Conservation (phyloP, 306 rosid genomes). For the Chamaecrista fasciculata region DNA sequence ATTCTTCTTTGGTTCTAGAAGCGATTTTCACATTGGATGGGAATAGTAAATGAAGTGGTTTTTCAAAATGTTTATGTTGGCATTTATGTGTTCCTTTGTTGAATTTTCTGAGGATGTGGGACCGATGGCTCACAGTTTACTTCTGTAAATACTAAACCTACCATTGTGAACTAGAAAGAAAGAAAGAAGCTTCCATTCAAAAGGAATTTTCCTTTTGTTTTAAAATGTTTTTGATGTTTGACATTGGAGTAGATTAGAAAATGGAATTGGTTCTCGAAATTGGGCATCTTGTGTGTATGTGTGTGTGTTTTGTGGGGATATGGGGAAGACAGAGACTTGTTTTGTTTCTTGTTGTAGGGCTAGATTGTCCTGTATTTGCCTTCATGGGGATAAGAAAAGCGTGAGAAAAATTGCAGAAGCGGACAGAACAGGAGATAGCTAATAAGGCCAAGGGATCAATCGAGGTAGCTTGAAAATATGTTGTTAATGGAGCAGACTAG, state of each 20-base stretch:
- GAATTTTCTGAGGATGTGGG: background rate
- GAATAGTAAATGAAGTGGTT: conserved; percentile 23
- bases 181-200: background rate
- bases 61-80: background rate
- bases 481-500: background rate
- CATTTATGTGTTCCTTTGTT: background rate
- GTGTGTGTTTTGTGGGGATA: conserved; percentile 36
- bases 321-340: conserved; percentile 26
- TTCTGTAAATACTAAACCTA: conserved; percentile 4
- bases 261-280: conserved; percentile 35
- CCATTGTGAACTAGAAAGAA: background rate
- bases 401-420: conserved; percentile 1
- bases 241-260: background rate
- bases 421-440: background rate
- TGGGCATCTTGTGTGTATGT: conserved; percentile 35
- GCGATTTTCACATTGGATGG: conserved; percentile 22
- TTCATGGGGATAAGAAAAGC: background rate
- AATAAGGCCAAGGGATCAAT: background rate
- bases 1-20: conserved; percentile 14
- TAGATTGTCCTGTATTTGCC: conserved; percentile 21
- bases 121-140: background rate
- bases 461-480: background rate
- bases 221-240: conserved; percentile 34
- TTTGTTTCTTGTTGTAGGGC: conserved; percentile 33
- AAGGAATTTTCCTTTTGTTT: background rate